Evolutionary conservation across 257 asterid genomes (phyloP).

Genomic region (Echium plantagineum): DNA sequence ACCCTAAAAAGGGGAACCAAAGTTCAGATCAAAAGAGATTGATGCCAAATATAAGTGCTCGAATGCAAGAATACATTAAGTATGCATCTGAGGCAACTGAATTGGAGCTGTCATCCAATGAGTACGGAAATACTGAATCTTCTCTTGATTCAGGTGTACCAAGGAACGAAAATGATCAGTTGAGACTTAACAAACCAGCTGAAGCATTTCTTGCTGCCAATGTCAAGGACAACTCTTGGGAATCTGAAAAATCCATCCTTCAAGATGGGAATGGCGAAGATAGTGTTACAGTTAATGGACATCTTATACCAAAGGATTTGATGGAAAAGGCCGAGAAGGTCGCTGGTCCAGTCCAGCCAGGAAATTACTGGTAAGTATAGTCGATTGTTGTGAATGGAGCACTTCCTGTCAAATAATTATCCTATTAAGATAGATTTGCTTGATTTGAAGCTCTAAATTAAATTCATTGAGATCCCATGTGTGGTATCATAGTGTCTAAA

Average conservation of each 20-base stretch:
- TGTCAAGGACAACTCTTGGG: constrained; percentile 31
- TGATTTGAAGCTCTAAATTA: not conserved
- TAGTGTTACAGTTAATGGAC: constrained; percentile 66
- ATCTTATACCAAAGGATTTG: constrained; percentile 40
- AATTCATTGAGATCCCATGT: not conserved
- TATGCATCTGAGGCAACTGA: constrained; percentile 54
- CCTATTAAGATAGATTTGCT: not conserved
- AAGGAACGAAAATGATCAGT: constrained; percentile 30
- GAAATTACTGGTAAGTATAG: constrained; percentile 68
- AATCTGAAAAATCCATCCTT: constrained; percentile 21
- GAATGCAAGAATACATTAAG: constrained; percentile 24
- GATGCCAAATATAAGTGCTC: constrained; percentile 18
- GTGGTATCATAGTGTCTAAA: not conserved
- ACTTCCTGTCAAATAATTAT: not conserved
- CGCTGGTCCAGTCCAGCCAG: constrained; percentile 77
- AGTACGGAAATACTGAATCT: constrained; percentile 60
- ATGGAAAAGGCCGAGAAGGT: constrained; percentile 59
- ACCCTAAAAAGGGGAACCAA: constrained; percentile 29
- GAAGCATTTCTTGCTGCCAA: constrained; percentile 47
- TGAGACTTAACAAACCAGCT: constrained; percentile 28
- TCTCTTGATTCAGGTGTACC: constrained; percentile 59
- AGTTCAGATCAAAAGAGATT: constrained; percentile 35
- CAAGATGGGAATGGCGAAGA: constrained; percentile 28
- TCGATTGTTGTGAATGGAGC: not conserved
- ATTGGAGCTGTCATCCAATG: constrained; percentile 69